Base-by-base conservation (phyloP, 345 rosid species). In the Cardamine chenopodiifolia region DNA sequence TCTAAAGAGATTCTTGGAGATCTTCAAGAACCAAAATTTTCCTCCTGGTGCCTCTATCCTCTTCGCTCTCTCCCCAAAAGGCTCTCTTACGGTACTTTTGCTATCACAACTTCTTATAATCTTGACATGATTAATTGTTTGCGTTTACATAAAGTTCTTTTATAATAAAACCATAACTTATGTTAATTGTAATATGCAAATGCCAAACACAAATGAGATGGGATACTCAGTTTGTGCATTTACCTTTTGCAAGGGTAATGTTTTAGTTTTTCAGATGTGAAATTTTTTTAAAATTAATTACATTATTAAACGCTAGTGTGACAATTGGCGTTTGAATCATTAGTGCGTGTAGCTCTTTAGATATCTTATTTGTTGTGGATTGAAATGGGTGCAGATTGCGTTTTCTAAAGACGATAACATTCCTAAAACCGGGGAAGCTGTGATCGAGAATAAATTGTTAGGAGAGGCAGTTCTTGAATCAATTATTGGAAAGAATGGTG, bases 401-500 rank as follows among this genome's bases (percentile, higher is more conserved):
- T 90, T 93, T 81, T 81, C 90, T 1, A 84, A 87, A 56, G 92
- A 90, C n/a, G 87, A 71, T 50, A 63, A 66, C 1, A 78, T 89
- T 7, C 92, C 94, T 2, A 81, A 83, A 79, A 78, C 12, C 5
- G 88, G 83, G 37, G 61, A 50, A 2, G 74, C 74, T 2, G 82
- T 83, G 71, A 91, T 93, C 5, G 87, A 91, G 68, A 93, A 91
- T 69, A 91, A 83, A 49, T 82, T 80, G 28, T 83, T 91, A 4
- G 76, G 91, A 0, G 92, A 85, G 40, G 87, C 96, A 9, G 66
- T 93, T 5, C 74, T 93, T 56, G 96, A 88, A 75, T 87, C 96
- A 0, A 88, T 89, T 32, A 75, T 93, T 3, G 98, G 98, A 6
- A 82, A 89, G 82, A 74, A 89, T 1, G 96, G 97, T 4, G 92